Conservation (phyloP, 768 basidiomycete genomes). For the Amyloporia xantha region DNA sequence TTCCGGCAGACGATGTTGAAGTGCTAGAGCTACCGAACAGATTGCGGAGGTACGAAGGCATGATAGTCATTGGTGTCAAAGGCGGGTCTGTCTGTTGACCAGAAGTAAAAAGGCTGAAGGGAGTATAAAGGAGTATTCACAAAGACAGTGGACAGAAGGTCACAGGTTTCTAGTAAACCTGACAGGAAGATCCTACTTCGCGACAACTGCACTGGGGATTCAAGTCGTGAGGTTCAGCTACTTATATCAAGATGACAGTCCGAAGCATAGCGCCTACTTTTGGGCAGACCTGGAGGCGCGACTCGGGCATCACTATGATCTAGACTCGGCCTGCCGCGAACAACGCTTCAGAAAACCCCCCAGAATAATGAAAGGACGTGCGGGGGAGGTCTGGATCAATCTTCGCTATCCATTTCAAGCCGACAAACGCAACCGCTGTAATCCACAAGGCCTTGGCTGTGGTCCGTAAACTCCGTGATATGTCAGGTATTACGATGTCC, state of each 20-base stretch:
- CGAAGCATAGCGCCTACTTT: constrained; percentile 1
- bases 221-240: not conserved
- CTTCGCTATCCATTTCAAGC: not conserved
- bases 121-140: not conserved
- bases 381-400: constrained; percentile 1
- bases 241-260: not conserved
- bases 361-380: constrained; percentile 3
- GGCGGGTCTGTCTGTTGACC: not conserved
- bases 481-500: constrained; percentile 13
- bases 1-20: not conserved
- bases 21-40: constrained; percentile 34
- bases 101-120: not conserved
- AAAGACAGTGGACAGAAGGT: not conserved
- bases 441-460: not conserved
- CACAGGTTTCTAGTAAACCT: not conserved
- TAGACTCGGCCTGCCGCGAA: constrained; percentile 1
- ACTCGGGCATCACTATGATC: not conserved
- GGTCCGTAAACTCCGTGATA: constrained; percentile 11
- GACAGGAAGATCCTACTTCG: not conserved
- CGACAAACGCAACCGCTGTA: not conserved
- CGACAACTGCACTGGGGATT: constrained; percentile 1
- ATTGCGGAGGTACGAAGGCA: constrained; percentile 47
- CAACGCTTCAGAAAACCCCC: not conserved
- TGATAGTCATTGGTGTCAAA: constrained; percentile 16
- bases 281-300: not conserved